Evolutionary conservation across 495 filamentous ascomycete genomes (phyloP), one percentile per base, ranked within the genome.

Genomic region (Trypethelium eluteriae): DNA sequence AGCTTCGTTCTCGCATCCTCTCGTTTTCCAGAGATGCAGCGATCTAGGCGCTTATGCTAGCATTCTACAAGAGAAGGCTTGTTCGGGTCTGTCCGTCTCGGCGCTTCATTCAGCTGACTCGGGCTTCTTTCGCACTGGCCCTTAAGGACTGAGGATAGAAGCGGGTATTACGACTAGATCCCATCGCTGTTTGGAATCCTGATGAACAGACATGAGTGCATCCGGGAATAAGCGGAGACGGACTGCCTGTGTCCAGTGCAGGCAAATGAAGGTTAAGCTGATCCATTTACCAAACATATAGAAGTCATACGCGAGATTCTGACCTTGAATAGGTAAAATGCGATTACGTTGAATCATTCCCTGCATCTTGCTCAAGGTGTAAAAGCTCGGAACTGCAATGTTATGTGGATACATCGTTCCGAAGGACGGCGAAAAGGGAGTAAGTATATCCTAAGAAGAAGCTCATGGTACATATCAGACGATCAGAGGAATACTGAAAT

Each of bases 381-480:
- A 5, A 14, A 53, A 53, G 49, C 49, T 53, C 49, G 11, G 49
- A n/a, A 53, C 49, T 14, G 49, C 49, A 53, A 5, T 53, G 49
- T 18, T 53, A 53, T n/a, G 49, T 53, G 49, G 49, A 53, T 25
- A 18, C 49, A 18, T 53, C 49, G 49, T 53, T 53, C 49, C 11
- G 18, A 53, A 53, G 49, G 18, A 53, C 49, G 49, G 49, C 49
- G 5, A 53, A 18, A 53, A 53, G 49, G 18, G 49, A 53, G 49
- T 53, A 53, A 11, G 49, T 53, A 9, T 18, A 25, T 53, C 49
- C 16, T 14, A 53, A 16, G 18, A n/a, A 14, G 41, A 44, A 44
- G 6, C 14, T 44, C 7, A 44, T 44, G 14, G 12, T 53, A 14
- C 49, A 53, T 16, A 53, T 5, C 5, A 14, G 18, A 5, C 18